A percentile compares a stretch with the other conserved stretches of the same genome.
These are phyloP conservation scores for Penicillium brasilianum DNA, from an alignment of 2,329 filamentous ascomycete species.

Conservation along the genomic window DNA sequence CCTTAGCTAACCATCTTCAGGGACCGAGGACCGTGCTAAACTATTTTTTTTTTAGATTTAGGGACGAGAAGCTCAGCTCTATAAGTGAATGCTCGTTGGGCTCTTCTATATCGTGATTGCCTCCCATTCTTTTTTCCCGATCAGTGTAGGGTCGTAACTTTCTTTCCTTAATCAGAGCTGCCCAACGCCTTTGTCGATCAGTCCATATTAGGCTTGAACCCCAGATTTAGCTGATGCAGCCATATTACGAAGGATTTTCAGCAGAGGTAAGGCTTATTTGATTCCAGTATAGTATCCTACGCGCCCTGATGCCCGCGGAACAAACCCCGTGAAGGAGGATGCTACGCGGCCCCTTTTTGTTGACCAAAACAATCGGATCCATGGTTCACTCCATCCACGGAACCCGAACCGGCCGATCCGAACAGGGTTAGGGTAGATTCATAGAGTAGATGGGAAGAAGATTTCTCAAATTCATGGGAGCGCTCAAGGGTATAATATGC, in stretches of 20 bases:
- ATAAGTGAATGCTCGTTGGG: neutral
- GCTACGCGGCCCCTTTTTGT: conserved; percentile 5
- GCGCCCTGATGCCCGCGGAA: neutral
- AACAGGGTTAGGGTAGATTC: too few relatives aligned
- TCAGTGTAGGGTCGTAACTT: neutral
- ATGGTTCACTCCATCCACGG: conserved; percentile 28
- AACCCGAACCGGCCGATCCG: conserved; percentile 15
- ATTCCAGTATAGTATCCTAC: neutral
- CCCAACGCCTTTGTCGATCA: conserved; percentile 2
- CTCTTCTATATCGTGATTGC: neutral
- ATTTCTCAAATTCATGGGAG: neutral
- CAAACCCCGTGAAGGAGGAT: neutral
- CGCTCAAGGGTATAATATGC: neutral
- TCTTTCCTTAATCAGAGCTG: neutral
- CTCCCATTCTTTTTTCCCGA: neutral
- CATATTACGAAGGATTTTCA: neutral
- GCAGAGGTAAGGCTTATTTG: neutral
- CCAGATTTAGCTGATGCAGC: conserved; percentile 1
- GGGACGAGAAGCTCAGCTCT: neutral
- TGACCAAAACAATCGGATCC: conserved; percentile 31
- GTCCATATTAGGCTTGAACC: neutral
- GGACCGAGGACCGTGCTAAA: neutral
- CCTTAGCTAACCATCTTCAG: neutral
- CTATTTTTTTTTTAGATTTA: neutral
- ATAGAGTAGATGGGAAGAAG: neutral